Percentiles rank a stretch among this genome's conserved stretches.
Evolutionary conservation across 139 green algal species (phyloP).

Genomic region (Coccomyxa sp.): DNA sequence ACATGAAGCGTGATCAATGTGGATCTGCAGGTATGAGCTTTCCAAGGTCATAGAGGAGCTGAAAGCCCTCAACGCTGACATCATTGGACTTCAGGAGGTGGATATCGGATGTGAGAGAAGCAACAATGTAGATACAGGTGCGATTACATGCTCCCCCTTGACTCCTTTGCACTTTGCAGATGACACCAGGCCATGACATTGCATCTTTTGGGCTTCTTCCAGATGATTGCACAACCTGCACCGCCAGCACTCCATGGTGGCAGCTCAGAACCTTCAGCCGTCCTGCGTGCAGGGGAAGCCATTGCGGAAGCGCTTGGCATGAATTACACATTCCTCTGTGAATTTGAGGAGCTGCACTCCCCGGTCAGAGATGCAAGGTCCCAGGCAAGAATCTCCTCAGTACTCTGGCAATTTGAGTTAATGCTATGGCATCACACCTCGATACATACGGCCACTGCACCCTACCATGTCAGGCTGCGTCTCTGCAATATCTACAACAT

Average conservation of each 20-base stretch:
- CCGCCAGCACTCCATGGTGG: not conserved
- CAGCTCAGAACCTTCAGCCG: not conserved
- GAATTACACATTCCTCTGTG: constrained; percentile 74
- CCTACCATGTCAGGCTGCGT: not conserved
- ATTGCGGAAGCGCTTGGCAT: constrained; percentile 69
- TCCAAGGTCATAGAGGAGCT: constrained; percentile 66
- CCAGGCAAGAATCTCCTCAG: too few species aligned
- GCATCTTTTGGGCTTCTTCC: too few species aligned
- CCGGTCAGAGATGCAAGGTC: not conserved
- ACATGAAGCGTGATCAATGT: not conserved
- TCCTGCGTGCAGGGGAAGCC: constrained; percentile 27
- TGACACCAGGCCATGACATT: too few species aligned
- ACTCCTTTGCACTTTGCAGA: not conserved
- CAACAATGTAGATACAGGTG: constrained; percentile 31
- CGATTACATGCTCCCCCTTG: not conserved
- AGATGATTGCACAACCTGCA: not conserved
- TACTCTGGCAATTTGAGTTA: not conserved
- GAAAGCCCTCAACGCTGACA: constrained; percentile 56
- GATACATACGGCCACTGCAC: not conserved
- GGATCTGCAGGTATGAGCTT: constrained; percentile 60
- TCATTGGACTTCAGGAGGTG: constrained; percentile 77
- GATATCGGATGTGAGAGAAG: constrained; percentile 78
- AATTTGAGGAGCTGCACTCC: constrained; percentile 81
- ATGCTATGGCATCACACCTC: not conserved
- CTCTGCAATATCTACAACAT: not conserved